Conservation (phyloP, 768 basidiomycete genomes). For the Lenzites betulinus region DNA sequence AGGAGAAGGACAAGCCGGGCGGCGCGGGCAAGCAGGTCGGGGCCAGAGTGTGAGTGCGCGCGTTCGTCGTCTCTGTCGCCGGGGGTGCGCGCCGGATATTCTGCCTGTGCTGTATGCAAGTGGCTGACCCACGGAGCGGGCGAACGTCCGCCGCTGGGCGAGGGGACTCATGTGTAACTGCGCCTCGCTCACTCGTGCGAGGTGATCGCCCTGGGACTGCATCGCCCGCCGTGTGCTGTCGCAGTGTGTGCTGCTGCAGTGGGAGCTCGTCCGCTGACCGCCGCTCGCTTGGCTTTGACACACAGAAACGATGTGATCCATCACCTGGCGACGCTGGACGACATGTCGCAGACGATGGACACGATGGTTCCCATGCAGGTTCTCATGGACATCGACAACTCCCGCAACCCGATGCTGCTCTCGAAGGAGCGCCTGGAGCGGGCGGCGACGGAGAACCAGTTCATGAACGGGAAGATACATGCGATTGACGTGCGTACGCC, state of each 20-base stretch:
- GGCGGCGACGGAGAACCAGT: constrained; percentile 87
- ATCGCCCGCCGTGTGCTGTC: not conserved
- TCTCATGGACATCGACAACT: constrained; percentile 75
- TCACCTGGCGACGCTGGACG: constrained; percentile 67
- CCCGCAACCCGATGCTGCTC: constrained; percentile 79
- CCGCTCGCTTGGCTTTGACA: not conserved
- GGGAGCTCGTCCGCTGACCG: not conserved
- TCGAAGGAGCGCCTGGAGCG: constrained; percentile 81
- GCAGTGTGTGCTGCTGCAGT: not conserved
- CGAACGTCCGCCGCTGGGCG: too few relatives aligned
- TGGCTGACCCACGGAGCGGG: too few relatives aligned
- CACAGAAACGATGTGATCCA: constrained; percentile 72
- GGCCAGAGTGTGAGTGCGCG: constrained; percentile 59
- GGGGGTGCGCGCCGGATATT: not conserved
- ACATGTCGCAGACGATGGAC: constrained; percentile 59
- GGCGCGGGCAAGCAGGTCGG: constrained; percentile 73
- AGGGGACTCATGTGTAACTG: too few relatives aligned
- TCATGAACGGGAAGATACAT: constrained; percentile 86
- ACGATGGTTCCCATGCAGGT: constrained; percentile 78
- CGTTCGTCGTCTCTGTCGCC: not conserved
- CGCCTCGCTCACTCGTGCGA: too few relatives aligned
- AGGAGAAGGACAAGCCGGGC: constrained; percentile 71
- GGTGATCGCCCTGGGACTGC: not conserved
- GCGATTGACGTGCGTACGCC: constrained; percentile 59
- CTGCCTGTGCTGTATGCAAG: constrained; percentile 3